These are phyloP conservation scores for Knufia fluminis DNA, from an alignment of 2,329 filamentous ascomycete species.

Conservation along the genomic window DNA sequence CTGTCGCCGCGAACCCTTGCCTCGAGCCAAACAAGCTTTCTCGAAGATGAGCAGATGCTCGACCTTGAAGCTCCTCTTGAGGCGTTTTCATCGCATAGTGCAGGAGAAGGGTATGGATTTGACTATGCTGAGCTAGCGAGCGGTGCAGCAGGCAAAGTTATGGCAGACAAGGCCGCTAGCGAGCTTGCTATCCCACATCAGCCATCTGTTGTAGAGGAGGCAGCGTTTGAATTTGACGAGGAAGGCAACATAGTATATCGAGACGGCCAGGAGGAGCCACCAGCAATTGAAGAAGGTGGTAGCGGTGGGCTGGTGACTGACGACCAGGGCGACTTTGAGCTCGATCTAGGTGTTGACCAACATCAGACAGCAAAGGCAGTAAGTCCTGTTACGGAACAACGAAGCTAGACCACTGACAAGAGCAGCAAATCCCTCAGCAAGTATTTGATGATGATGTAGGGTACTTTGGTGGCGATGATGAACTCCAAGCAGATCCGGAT, in stretches of 20 bases:
- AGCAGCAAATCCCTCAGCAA: constrained; percentile 17
- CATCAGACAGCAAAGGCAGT: background rate
- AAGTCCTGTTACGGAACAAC: background rate
- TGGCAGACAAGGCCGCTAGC: background rate
- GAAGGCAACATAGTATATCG: constrained; percentile 49
- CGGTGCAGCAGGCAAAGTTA: background rate
- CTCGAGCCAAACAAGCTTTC: constrained; percentile 27
- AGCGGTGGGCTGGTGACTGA: constrained; percentile 29
- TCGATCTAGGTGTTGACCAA: background rate
- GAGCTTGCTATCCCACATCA: background rate
- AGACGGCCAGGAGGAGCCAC: constrained; percentile 24
- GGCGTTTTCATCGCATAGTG: constrained; percentile 1
- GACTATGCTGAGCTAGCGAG: constrained; percentile 29
- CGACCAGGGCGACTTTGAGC: background rate
- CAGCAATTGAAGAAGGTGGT: constrained; percentile 33
- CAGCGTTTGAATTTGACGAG: constrained; percentile 52
- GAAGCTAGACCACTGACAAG: background rate
- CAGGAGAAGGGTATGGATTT: constrained; percentile 29
- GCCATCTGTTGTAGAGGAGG: constrained; percentile 37
- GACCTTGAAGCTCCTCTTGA: background rate
- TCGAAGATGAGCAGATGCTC: constrained; percentile 15
- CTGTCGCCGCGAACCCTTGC: constrained; percentile 12
- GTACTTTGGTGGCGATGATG: constrained; percentile 24
- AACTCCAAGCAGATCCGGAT: background rate
- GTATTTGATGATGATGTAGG: constrained; percentile 25